Conservation (phyloP, 2,329 filamentous ascomycete genomes). For the Talaromyces pinophilus region DNA sequence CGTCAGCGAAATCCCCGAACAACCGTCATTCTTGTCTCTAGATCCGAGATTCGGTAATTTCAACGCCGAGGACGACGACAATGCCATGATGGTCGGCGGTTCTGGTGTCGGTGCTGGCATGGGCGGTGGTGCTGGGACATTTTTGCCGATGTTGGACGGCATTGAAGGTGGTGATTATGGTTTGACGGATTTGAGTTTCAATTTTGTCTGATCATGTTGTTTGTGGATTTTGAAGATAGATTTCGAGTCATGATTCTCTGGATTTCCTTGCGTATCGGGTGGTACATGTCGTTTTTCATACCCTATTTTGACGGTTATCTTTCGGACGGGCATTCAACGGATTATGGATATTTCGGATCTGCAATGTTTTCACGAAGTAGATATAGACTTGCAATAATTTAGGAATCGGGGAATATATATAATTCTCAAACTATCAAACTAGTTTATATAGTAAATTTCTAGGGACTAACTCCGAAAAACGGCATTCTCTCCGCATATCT, state of each 20-base stretch:
- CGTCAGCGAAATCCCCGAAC: conserved; percentile 22
- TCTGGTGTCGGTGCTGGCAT: background rate
- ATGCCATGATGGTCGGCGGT: background rate
- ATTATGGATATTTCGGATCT: background rate
- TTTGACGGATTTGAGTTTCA: conserved; percentile 22
- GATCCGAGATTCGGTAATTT: conserved; percentile 19
- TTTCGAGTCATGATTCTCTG: background rate
- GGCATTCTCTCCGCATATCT: conserved; percentile 7
- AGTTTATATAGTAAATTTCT: background rate
- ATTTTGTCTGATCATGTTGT: background rate
- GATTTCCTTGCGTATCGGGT: background rate
- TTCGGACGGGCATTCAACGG: background rate
- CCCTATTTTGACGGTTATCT: background rate
- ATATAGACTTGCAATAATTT: background rate
- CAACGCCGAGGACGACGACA: conserved; percentile 10
- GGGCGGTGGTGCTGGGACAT: conserved; percentile 3
- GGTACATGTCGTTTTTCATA: background rate
- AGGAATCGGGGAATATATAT: background rate
- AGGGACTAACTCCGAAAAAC: background rate
- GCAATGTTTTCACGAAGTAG: background rate
- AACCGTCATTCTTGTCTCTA: conserved; percentile 23
- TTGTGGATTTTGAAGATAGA: background rate
- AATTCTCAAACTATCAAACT: background rate
- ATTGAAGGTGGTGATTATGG: conserved; percentile 22
- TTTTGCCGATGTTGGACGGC: conserved; percentile 23